phyloP scores from a whole-genome alignment of 768 basidiomycete species.

The Collybiopsis luxurians region DNA sequence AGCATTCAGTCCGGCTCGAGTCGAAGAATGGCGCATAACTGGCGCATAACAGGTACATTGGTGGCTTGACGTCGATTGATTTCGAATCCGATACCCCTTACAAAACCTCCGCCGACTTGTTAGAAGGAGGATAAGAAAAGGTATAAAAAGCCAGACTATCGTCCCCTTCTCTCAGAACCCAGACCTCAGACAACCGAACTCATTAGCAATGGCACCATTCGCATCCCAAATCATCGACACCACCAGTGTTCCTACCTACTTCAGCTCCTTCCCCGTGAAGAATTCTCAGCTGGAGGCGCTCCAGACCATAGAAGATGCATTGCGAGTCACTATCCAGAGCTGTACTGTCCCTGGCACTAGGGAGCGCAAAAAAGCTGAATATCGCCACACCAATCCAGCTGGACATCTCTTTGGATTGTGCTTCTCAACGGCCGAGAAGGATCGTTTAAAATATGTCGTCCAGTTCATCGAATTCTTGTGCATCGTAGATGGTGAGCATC shows the following conservation, averaged over 20 bases:
- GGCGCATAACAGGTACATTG: too few species aligned
- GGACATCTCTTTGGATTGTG: conserved; percentile 1
- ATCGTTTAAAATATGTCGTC: background rate
- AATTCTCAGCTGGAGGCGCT: background rate
- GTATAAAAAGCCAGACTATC: too few species aligned
- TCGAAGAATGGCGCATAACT: too few species aligned
- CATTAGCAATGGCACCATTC: background rate
- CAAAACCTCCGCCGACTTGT: too few species aligned
- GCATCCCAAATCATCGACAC: background rate
- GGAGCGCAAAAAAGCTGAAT: background rate
- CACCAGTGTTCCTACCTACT: background rate
- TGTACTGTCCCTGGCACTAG: background rate
- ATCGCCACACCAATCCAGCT: conserved; percentile 5
- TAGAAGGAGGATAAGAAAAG: too few species aligned
- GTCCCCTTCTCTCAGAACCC: too few species aligned
- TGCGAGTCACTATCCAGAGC: background rate
- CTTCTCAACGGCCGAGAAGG: background rate
- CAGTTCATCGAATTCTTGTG: conserved; percentile 6
- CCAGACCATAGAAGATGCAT: background rate
- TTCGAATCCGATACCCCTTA: too few species aligned
- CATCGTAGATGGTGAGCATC: conserved; percentile 7
- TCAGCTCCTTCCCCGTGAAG: conserved; percentile 1
- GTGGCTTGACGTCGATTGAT: too few species aligned
- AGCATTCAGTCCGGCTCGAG: too few species aligned
- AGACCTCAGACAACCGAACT: too few species aligned